Conservation (phyloP, 2,329 filamentous ascomycete genomes). For the Pseudogymnoascus sp. region DNA sequence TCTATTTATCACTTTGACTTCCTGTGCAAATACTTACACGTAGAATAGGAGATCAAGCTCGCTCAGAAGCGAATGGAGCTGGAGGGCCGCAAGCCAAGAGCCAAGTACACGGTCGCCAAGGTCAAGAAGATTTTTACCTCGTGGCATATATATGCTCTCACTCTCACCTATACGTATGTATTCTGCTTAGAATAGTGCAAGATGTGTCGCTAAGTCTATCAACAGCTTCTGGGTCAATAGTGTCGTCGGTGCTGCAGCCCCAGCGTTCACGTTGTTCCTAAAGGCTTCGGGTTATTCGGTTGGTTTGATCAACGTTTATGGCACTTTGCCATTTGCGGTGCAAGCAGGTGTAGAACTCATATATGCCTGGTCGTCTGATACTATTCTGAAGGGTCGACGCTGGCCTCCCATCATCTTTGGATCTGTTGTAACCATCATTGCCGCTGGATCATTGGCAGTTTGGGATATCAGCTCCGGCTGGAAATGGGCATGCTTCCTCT, state of each 20-base stretch:
- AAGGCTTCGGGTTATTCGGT: slow-evolving; percentile 14
- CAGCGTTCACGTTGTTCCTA: slow-evolving; percentile 12
- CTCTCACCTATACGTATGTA: slow-evolving; percentile 45
- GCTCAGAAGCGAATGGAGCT: slow-evolving; percentile 41
- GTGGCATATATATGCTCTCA: slow-evolving; percentile 42
- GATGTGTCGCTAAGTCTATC: not conserved
- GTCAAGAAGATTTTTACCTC: slow-evolving; percentile 37
- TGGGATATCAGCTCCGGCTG: slow-evolving; percentile 44
- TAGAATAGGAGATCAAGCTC: slow-evolving; percentile 33
- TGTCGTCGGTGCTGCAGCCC: slow-evolving; percentile 25
- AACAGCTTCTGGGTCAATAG: slow-evolving; percentile 52
- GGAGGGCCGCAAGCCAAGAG: slow-evolving; percentile 36
- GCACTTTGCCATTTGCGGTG: slow-evolving; percentile 39
- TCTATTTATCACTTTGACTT: not conserved
- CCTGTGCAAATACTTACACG: not conserved
- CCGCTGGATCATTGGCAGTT: slow-evolving; percentile 35
- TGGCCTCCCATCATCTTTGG: slow-evolving; percentile 57
- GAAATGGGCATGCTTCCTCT: slow-evolving; percentile 56
- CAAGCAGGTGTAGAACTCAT: slow-evolving; percentile 49
- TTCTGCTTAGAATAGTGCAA: too few species aligned
- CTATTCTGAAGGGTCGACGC: slow-evolving; percentile 46
- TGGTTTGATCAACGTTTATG: slow-evolving; percentile 45
- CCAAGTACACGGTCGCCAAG: slow-evolving; percentile 41
- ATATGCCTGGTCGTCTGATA: slow-evolving; percentile 60
- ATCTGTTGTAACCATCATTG: slow-evolving; percentile 36